A percentile compares a stretch with the other conserved stretches of the same genome.
These are phyloP conservation scores for Trypanosoma platydactyli DNA, from an alignment of 208 protist genomes.

Conservation along the genomic window DNA sequence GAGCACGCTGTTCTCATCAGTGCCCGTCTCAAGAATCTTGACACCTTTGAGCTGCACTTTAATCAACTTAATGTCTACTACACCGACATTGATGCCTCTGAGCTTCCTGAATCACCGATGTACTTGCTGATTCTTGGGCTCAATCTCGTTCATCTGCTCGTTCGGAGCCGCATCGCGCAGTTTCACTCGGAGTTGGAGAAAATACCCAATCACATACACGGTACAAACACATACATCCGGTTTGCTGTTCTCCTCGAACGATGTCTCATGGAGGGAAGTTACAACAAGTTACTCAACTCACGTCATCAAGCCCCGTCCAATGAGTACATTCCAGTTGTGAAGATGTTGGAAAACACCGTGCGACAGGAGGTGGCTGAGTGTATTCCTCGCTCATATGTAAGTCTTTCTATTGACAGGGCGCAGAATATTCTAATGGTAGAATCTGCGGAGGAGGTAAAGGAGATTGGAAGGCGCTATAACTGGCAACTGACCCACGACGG, in stretches of 20 bases:
- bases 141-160: constrained; percentile 88
- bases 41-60: constrained; percentile 83
- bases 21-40: constrained; percentile 75
- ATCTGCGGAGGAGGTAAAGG: constrained; percentile 58
- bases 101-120: constrained; percentile 72
- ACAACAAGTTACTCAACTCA: constrained; percentile 90
- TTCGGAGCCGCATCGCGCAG: constrained; percentile 83
- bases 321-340: constrained; percentile 89
- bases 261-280: constrained; percentile 93
- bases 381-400: constrained; percentile 83
- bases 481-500: constrained; percentile 62
- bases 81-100: constrained; percentile 60
- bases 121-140: constrained; percentile 86
- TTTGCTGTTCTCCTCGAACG: constrained; percentile 89
- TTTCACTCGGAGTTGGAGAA: constrained; percentile 94
- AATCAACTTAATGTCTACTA: constrained; percentile 90
- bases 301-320: constrained; percentile 85
- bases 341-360: constrained; percentile 89
- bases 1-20: constrained; percentile 84
- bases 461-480: constrained; percentile 56
- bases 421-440: constrained; percentile 89
- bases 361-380: constrained; percentile 89
- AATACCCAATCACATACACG: constrained; percentile 77
- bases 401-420: constrained; percentile 69
- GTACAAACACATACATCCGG: constrained; percentile 74